Conservation (phyloP, 345 rosid species). For the Bretschneidera sinensis region DNA sequence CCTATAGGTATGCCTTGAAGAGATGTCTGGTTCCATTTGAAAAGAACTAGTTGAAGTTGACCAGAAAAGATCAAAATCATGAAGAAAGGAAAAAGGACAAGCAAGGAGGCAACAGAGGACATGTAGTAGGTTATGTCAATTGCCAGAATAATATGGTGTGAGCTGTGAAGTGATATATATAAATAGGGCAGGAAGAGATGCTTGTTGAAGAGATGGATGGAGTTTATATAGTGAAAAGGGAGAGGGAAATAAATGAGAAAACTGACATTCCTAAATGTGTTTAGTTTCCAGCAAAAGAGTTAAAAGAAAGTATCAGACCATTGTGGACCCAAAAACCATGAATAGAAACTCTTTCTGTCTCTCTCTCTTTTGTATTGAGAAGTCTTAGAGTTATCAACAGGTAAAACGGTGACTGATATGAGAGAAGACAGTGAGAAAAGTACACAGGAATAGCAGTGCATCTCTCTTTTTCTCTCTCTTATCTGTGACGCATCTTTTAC, state of each 20-base stretch:
- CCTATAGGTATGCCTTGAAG: not conserved
- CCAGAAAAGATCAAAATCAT: not conserved
- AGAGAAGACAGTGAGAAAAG: conserved; percentile 18
- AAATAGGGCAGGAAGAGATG: conserved; percentile 8
- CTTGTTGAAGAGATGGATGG: conserved; percentile 10
- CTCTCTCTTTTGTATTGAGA: not conserved
- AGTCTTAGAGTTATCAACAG: conserved; percentile 8
- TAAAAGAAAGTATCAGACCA: conserved; percentile 6
- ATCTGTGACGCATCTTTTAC: conserved; percentile 37
- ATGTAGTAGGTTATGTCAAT: no score
- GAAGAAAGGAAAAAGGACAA: conserved; percentile 6
- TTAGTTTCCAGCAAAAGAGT: conserved; percentile 19
- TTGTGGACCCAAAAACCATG: conserved; percentile 11
- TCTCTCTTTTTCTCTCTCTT: conserved; percentile 7
- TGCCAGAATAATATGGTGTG: no score
- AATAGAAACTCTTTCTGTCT: not conserved
- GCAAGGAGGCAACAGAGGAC: not conserved
- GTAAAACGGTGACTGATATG: conserved; percentile 22
- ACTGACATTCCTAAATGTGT: conserved; percentile 35
- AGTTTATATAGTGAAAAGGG: conserved; percentile 15
- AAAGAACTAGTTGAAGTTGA: not conserved
- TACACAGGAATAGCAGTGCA: conserved; percentile 19
- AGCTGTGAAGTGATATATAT: conserved; percentile 16
- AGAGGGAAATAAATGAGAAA: conserved; percentile 17
- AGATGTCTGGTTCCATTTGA: conserved; percentile 16